These are phyloP conservation scores for Priceomyces fermenticarens DNA, from an alignment of 805 yeast species.

Conservation along the genomic window DNA sequence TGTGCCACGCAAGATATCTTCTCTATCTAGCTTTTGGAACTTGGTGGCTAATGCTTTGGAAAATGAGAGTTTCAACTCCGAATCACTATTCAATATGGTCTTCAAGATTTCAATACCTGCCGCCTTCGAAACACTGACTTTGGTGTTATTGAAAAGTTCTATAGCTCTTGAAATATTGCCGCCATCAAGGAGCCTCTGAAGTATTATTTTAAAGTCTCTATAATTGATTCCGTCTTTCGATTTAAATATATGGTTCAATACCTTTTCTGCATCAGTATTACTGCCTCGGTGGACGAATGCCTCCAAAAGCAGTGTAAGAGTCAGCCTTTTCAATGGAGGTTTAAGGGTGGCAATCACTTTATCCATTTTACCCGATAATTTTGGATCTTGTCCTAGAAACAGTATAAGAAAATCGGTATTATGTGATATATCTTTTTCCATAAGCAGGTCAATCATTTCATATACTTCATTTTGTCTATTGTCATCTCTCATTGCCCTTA, in stretches of 20 bases:
- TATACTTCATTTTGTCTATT: neutral
- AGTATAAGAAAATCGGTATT: slow-evolving; percentile 7
- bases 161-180: slow-evolving; percentile 23
- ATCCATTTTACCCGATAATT: slow-evolving; percentile 12
- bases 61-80: slow-evolving; percentile 7
- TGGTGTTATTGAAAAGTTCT: slow-evolving; percentile 16
- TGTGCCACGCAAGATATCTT: slow-evolving; percentile 11
- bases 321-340: slow-evolving; percentile 31
- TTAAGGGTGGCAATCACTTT: slow-evolving; percentile 16
- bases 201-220: slow-evolving; percentile 25
- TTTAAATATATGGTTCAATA: slow-evolving; percentile 26
- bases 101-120: slow-evolving; percentile 24
- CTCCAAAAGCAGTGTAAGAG: slow-evolving; percentile 30
- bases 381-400: slow-evolving; percentile 9
- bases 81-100: slow-evolving; percentile 1
- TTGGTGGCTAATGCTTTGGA: slow-evolving; percentile 7
- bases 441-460: neutral
- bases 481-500: neutral
- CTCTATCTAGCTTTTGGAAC: slow-evolving; percentile 7
- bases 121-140: slow-evolving; percentile 18
- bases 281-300: slow-evolving; percentile 25
- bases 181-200: slow-evolving; percentile 22
- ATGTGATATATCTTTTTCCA: neutral
- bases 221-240: slow-evolving; percentile 23
- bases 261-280: slow-evolving; percentile 25